These are phyloP conservation scores for Amborella trichopoda DNA, from an alignment of 164 flowering plant species.

Conservation along the genomic window DNA sequence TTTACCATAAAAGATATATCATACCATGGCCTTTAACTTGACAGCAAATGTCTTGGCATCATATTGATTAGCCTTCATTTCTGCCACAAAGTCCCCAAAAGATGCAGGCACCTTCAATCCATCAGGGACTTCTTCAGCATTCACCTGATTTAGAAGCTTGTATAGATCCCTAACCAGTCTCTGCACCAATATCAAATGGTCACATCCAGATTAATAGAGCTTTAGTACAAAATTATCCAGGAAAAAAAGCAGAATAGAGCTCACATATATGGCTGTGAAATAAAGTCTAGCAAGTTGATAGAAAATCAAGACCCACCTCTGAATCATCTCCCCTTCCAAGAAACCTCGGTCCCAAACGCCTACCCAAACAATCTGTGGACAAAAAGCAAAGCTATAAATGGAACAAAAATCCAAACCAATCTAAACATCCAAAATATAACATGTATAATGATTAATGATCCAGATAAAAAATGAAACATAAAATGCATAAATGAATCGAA, in stretches of 20 bases:
- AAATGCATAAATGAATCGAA: too few relatives aligned
- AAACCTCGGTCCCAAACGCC: slow-evolving; percentile 84
- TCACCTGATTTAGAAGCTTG: slow-evolving; percentile 73
- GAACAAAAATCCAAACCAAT: too few relatives aligned
- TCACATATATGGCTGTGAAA: slow-evolving; percentile 15
- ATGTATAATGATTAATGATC: too few relatives aligned
- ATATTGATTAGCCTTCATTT: slow-evolving; percentile 65
- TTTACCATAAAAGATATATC: slow-evolving; percentile 7
- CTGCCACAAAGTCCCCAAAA: slow-evolving; percentile 61
- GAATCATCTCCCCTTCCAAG: slow-evolving; percentile 84
- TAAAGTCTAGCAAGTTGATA: too few relatives aligned
- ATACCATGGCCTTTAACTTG: slow-evolving; percentile 73
- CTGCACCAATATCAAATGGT: slow-evolving; percentile 23
- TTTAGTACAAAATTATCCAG: too few relatives aligned
- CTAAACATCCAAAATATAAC: too few relatives aligned
- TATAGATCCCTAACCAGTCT: slow-evolving; percentile 66
- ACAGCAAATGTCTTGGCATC: slow-evolving; percentile 76
- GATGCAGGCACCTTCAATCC: slow-evolving; percentile 67
- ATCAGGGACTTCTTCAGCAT: slow-evolving; percentile 59
- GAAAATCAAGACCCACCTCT: slow-evolving; percentile 36
- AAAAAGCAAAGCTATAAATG: background rate
- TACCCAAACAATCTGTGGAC: slow-evolving; percentile 91
- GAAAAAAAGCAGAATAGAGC: too few relatives aligned
- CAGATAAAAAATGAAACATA: too few relatives aligned
- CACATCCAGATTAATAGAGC: too few relatives aligned